Base-by-base conservation (phyloP, 2,329 filamentous ascomycete species). In the Escovopsis sp. region DNA sequence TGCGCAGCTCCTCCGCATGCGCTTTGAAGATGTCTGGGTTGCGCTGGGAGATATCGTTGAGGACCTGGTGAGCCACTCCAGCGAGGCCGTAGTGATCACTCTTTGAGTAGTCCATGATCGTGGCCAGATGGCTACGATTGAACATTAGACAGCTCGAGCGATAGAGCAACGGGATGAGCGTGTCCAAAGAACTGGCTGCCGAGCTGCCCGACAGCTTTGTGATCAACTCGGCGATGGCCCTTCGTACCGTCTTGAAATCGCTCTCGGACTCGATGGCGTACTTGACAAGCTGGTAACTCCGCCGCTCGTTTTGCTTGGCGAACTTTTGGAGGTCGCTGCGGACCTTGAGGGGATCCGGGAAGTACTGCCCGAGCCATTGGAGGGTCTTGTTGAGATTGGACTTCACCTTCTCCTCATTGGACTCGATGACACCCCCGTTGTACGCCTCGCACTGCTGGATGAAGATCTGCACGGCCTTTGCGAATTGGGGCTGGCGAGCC, bases 1-100 rank as follows among this genome's bases (percentile, higher is more conserved):
- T 85, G 60, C 87, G 94, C 32, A 98, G 72, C 42, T 93, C 86
- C 41, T 85, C 82, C 5, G 94, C 81, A 45, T 96, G 88, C 2
- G 84, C 82, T 51, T 90, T 88, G 61, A 98, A 86, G 8, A 96
- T 75, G 39, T 88, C 81, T 0, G 90, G 87, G 43, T 90, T 90
- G 31, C 76, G 74, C 35, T 83, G 77, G 0, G 90, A 96, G 21
- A 96, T 94, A 51, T 94, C 83, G 48, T 85, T 88, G 33, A 96
- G 68, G 35, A 96, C 70, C 50, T 93, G 83, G 49, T 94, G 86
- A 2, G 90, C 88, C 12, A 82, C 76, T 15, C 71, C 63, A 5
- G 80, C 83, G 33, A 94, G 65, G 1, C 77, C 79, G 33, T 81
- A 75, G 49, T 87, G 79, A 50, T 94, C 80, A 9, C 76, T 87